phyloP scores from a whole-genome alignment of 2,329 filamentous ascomycete genomes.

The Dothideomycetes sp. region DNA sequence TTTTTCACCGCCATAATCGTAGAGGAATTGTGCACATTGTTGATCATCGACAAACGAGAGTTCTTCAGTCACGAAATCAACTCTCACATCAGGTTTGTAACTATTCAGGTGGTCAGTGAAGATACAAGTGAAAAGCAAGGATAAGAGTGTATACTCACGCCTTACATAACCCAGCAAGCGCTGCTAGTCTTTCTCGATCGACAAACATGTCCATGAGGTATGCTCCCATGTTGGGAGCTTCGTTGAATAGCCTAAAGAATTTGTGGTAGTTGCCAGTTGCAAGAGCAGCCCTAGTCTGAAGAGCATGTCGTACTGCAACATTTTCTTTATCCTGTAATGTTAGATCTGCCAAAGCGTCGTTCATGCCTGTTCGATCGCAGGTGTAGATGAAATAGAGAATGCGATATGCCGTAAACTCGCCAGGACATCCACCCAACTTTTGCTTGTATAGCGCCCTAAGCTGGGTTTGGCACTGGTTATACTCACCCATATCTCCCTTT shows the following conservation, averaged over 20 bases:
- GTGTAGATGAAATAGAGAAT: conserved; percentile 99
- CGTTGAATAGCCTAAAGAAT: conserved; percentile 92
- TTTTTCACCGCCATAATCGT: conserved; percentile 64
- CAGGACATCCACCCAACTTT: conserved; percentile 76
- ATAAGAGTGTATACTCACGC: conserved; percentile 53
- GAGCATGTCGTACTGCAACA: conserved; percentile 74
- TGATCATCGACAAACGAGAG: conserved; percentile 80
- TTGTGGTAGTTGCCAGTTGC: conserved; percentile 94
- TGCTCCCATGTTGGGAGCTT: conserved; percentile 91
- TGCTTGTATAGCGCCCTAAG: conserved; percentile 81
- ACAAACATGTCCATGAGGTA: conserved; percentile 99
- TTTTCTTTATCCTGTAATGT: conserved; percentile 90
- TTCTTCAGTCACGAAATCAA: conserved; percentile 90
- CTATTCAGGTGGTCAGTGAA: conserved; percentile 42
- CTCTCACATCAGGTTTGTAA: conserved; percentile 81
- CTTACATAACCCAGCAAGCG: conserved; percentile 86
- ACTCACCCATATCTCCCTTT: conserved; percentile 99
- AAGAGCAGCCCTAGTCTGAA: conserved; percentile 81
- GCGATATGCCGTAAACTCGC: conserved; percentile 98
- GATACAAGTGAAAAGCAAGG: background rate
- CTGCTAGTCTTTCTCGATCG: conserved; percentile 79
- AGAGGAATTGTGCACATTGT: conserved; percentile 72
- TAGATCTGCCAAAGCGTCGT: conserved; percentile 98
- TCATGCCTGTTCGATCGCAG: conserved; percentile 94
- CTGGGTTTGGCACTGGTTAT: conserved; percentile 99